Evolutionary conservation across 2,329 filamentous ascomycete genomes (phyloP).

Genomic region (Apiospora sp.): DNA sequence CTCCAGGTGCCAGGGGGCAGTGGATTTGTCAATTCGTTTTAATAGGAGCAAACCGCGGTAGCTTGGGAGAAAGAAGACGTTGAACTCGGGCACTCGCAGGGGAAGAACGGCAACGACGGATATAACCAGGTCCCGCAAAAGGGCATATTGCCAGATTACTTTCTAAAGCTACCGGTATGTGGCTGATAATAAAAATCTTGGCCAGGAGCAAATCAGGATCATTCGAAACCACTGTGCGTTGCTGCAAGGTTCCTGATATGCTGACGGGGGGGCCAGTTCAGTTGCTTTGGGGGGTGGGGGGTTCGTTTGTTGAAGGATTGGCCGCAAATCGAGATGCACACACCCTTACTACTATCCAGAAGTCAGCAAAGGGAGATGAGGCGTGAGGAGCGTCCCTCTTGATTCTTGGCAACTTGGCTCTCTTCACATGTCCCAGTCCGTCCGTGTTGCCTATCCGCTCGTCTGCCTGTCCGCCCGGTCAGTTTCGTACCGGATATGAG

Average conservation of each 20-base stretch:
- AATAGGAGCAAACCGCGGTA: constrained; percentile 13
- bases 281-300: constrained; percentile 5
- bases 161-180: not conserved
- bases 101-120: constrained; percentile 13
- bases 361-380: not conserved
- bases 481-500: not conserved
- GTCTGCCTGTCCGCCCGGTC: not conserved
- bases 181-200: constrained; percentile 8
- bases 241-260: constrained; percentile 25
- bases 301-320: constrained; percentile 8
- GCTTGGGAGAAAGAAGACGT: constrained; percentile 10
- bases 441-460: not conserved
- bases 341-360: not conserved
- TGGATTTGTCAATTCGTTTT: constrained; percentile 5
- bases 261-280: constrained; percentile 7
- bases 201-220: constrained; percentile 24
- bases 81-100: constrained; percentile 10
- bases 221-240: constrained; percentile 18
- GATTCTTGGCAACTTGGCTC: too few species aligned
- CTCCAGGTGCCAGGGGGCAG: constrained; percentile 6
- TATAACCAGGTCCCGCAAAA: constrained; percentile 20
- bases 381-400: not conserved
- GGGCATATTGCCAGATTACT: constrained; percentile 9
- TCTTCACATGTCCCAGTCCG: not conserved
- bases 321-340: constrained; percentile 19